phyloP scores from a whole-genome alignment of 2,329 filamentous ascomycete species.

The Fusarium chlamydosporum region DNA sequence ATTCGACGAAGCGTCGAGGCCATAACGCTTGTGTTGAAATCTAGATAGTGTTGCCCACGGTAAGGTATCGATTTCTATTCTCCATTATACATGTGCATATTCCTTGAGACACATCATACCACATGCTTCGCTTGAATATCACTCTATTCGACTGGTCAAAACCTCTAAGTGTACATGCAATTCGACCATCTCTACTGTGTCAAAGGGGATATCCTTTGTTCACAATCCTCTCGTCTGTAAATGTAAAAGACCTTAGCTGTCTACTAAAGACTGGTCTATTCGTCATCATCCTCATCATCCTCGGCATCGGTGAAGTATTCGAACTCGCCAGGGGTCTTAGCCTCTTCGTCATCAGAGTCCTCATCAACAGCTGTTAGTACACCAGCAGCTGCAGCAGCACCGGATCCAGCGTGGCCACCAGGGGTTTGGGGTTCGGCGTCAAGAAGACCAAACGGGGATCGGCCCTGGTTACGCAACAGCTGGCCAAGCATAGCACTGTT shows the following conservation, averaged over 20 bases:
- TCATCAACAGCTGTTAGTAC: slow-evolving; percentile 91
- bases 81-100: slow-evolving; percentile 36
- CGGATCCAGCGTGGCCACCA: slow-evolving; percentile 60
- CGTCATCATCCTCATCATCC: slow-evolving; percentile 55
- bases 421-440: slow-evolving; percentile 51
- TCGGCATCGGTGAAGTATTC: slow-evolving; percentile 80
- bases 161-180: slow-evolving; percentile 51
- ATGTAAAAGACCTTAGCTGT: not conserved
- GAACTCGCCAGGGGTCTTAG: slow-evolving; percentile 77
- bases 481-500: slow-evolving; percentile 59
- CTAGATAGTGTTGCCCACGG: not conserved
- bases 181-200: slow-evolving; percentile 20
- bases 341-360: slow-evolving; percentile 82
- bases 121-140: slow-evolving; percentile 19
- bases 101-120: slow-evolving; percentile 44
- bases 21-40: not conserved
- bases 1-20: not conserved
- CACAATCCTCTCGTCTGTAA: not conserved
- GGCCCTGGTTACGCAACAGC: slow-evolving; percentile 59
- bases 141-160: slow-evolving; percentile 37
- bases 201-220: not conserved
- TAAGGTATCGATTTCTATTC: slow-evolving; percentile 36
- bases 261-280: slow-evolving; percentile 1
- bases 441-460: slow-evolving; percentile 52
- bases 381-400: slow-evolving; percentile 80